A percentile compares a stretch with the other conserved stretches of the same genome.
phyloP scores from a whole-genome alignment of 352 stramenopile genomes.

The Globisporangium acanthophoron region DNA sequence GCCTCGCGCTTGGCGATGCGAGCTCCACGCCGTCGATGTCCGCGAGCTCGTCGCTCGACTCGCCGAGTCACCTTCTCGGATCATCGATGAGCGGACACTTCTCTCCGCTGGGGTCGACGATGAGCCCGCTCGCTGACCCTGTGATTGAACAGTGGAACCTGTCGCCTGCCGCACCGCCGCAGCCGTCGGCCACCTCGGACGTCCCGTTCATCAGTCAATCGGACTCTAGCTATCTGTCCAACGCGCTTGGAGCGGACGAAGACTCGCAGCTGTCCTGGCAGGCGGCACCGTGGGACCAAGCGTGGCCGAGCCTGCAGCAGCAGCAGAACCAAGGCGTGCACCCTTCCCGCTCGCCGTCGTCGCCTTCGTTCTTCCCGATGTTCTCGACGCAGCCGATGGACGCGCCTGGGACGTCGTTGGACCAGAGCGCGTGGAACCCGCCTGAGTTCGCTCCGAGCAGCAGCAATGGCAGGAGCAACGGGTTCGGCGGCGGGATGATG shows the following conservation, averaged over 20 bases:
- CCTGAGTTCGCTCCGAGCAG: constrained; percentile 11
- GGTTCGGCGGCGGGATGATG: constrained; percentile 49
- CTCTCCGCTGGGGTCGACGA: constrained; percentile 46
- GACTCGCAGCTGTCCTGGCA: constrained; percentile 43
- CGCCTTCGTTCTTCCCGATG: constrained; percentile 53
- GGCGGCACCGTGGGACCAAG: constrained; percentile 45
- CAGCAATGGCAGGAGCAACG: constrained; percentile 19
- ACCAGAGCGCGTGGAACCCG: constrained; percentile 18
- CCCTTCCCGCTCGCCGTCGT: constrained; percentile 28
- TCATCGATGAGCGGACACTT: constrained; percentile 29
- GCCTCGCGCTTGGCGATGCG: constrained; percentile 52
- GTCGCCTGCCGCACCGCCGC: constrained; percentile 45
- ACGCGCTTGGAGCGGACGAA: constrained; percentile 32
- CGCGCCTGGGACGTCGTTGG: constrained; percentile 5
- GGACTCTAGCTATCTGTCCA: constrained; percentile 39
- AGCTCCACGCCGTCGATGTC: constrained; percentile 41
- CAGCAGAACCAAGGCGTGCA: constrained; percentile 23
- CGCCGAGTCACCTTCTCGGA: constrained; percentile 43
- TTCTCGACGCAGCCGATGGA: constrained; percentile 28
- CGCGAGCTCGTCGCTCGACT: constrained; percentile 45
- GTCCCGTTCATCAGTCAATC: constrained; percentile 38
- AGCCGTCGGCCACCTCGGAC: constrained; percentile 23
- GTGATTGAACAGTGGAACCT: constrained; percentile 81
- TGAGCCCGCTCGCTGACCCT: constrained; percentile 51
- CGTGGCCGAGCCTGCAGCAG: constrained; percentile 39